These are phyloP conservation scores for Globisporangium lucens DNA, from an alignment of 352 stramenopile species.

Conservation along the genomic window DNA sequence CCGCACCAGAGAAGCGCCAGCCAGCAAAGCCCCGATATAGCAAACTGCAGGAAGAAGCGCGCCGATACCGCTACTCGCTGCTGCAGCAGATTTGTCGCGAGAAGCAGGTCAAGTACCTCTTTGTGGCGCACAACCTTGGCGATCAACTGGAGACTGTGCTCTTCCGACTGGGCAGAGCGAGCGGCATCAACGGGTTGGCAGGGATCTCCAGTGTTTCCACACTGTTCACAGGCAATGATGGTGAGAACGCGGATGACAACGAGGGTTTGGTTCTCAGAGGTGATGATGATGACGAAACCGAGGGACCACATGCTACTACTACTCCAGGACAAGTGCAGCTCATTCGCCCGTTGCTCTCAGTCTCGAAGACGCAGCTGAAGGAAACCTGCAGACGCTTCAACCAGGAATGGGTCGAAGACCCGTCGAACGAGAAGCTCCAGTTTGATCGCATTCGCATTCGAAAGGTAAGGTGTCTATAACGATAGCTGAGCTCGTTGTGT, in stretches of 20 bases:
- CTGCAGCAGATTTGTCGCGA: constrained; percentile 47
- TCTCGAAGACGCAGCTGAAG: constrained; percentile 59
- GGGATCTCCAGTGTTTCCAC: constrained; percentile 45
- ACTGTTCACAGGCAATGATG: constrained; percentile 18
- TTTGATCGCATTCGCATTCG: constrained; percentile 84
- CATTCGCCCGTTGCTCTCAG: constrained; percentile 56
- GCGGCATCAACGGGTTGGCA: constrained; percentile 71
- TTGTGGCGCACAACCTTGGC: constrained; percentile 75
- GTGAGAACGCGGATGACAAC: background rate
- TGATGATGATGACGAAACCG: background rate
- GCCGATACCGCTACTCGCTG: constrained; percentile 64
- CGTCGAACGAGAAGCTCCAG: constrained; percentile 68
- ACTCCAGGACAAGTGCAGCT: constrained; percentile 23
- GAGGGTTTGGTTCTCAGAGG: background rate
- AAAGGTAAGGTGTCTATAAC: constrained; percentile 28
- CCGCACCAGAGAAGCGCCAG: background rate
- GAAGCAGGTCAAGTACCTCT: constrained; percentile 60
- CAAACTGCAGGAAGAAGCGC: constrained; percentile 75
- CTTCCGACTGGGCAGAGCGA: constrained; percentile 71
- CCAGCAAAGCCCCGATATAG: constrained; percentile 45
- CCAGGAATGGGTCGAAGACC: constrained; percentile 81
- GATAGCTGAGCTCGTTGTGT: too few species aligned
- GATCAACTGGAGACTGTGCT: constrained; percentile 83
- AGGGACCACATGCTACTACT: background rate
- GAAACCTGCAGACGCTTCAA: constrained; percentile 68